These are phyloP conservation scores for Ganoderma boninense DNA, from an alignment of 1,284 basidiomycete genomes.

Conservation along the genomic window DNA sequence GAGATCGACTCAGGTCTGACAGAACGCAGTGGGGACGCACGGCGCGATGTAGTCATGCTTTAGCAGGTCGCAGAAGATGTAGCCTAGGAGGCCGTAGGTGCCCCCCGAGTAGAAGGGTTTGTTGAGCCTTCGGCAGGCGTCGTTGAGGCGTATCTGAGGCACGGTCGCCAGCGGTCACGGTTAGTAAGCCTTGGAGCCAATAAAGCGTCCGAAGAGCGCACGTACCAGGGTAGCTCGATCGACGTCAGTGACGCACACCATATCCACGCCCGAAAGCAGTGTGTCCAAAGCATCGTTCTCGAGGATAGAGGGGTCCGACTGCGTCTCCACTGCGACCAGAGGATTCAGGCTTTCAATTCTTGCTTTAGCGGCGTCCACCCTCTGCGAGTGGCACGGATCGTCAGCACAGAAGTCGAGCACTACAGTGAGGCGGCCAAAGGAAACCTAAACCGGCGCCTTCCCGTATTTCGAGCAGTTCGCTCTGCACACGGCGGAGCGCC, in stretches of 20 bases:
- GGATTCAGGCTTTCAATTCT: conserved; percentile 93
- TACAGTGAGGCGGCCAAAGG: background rate
- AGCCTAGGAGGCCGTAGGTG: conserved; percentile 92
- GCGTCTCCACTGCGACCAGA: conserved; percentile 82
- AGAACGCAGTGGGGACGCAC: conserved; percentile 56
- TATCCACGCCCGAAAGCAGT: conserved; percentile 72
- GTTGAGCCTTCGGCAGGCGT: conserved; percentile 71
- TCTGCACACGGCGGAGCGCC: conserved; percentile 10
- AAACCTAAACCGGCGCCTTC: background rate
- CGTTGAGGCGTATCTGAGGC: conserved; percentile 78
- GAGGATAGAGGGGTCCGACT: conserved; percentile 59
- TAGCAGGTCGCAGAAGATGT: conserved; percentile 93
- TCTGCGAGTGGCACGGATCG: conserved; percentile 55
- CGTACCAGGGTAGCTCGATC: conserved; percentile 75
- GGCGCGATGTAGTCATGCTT: conserved; percentile 85
- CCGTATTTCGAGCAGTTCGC: background rate
- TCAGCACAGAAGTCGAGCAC: conserved; percentile 26
- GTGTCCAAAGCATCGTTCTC: conserved; percentile 64
- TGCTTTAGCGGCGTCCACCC: conserved; percentile 83
- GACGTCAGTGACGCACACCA: conserved; percentile 87
- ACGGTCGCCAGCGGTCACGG: conserved; percentile 15
- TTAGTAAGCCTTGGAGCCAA: conserved; percentile 24
- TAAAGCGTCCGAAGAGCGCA: conserved; percentile 21
- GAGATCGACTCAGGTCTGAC: conserved; percentile 20
- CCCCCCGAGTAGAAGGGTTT: conserved; percentile 91